phyloP scores from a whole-genome alignment of 169 alveolate genomes.

The Plasmodium gallinaceum region DNA sequence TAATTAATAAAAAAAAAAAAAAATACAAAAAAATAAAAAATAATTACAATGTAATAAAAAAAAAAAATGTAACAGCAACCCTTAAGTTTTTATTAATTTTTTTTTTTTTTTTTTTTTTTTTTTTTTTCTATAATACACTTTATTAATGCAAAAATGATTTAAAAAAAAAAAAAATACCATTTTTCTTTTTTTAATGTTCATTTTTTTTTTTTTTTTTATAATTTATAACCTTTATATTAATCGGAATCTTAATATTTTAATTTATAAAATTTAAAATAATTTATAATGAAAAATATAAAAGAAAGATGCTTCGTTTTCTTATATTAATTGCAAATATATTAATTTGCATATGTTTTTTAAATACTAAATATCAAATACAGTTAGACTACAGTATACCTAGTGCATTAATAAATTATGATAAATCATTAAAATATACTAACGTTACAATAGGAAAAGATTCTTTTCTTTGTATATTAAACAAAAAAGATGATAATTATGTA shows the following conservation, averaged over 20 bases:
- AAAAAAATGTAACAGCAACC: too few species aligned
- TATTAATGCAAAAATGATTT: too few species aligned
- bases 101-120: too few species aligned
- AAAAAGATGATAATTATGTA: neutral
- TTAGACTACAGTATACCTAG: slow-evolving; percentile 66
- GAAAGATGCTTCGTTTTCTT: slow-evolving; percentile 35
- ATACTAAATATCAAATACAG: slow-evolving; percentile 72
- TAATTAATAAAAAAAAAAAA: too few species aligned
- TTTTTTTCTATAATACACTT: too few species aligned
- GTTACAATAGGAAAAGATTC: slow-evolving; percentile 71
- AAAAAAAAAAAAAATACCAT: neutral
- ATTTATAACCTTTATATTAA: too few species aligned
- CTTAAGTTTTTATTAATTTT: too few species aligned
- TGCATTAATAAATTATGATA: slow-evolving; percentile 32
- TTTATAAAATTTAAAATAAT: neutral
- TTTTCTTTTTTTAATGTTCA: neutral
- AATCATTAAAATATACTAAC: slow-evolving; percentile 48
- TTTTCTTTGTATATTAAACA: slow-evolving; percentile 44
- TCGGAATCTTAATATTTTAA: too few species aligned
- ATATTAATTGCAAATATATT: slow-evolving; percentile 25
- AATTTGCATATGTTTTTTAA: slow-evolving; percentile 56
- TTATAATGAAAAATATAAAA: neutral
- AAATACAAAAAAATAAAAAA: too few species aligned
- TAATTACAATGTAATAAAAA: too few species aligned
- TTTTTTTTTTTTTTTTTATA: neutral